Percentiles rank a stretch among this genome's conserved stretches.
Conservation (phyloP, 2,329 filamentous ascomycete species). For the Paraconiothyrium brasiliense region DNA sequence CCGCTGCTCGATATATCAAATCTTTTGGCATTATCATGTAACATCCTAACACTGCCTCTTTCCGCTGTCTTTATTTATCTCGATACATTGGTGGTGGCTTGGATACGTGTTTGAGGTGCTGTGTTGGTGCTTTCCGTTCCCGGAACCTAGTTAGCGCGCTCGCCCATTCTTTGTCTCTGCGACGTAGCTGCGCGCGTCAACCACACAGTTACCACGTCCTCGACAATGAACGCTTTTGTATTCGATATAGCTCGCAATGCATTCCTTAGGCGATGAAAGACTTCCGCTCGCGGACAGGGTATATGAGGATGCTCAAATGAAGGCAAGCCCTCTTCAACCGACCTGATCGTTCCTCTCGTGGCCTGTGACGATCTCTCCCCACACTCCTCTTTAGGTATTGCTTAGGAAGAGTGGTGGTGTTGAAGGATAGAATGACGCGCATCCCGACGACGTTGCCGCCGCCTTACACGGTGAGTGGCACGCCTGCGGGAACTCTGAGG, state of each 20-base stretch:
- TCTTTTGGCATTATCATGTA: constrained; percentile 1
- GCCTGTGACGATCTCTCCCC: not conserved
- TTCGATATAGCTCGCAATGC: constrained; percentile 23
- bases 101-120: constrained; percentile 13
- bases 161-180: constrained; percentile 15
- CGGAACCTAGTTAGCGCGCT: constrained; percentile 22
- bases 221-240: constrained; percentile 21
- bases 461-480: constrained; percentile 40
- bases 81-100: not conserved
- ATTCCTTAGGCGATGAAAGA: constrained; percentile 21
- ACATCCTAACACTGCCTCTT: constrained; percentile 11
- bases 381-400: not conserved
- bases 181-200: constrained; percentile 33
- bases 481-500: constrained; percentile 26
- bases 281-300: constrained; percentile 15
- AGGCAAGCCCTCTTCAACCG: not conserved
- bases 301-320: constrained; percentile 17
- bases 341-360: not conserved
- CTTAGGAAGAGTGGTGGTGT: not conserved
- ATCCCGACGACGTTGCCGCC: constrained; percentile 40
- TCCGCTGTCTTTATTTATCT: not conserved
- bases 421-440: constrained; percentile 22
- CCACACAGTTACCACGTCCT: constrained; percentile 19
- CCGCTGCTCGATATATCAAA: constrained; percentile 13
- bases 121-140: constrained; percentile 20